Base-by-base conservation (phyloP, 257 asterid genomes). In the Solanum microdontum region DNA sequence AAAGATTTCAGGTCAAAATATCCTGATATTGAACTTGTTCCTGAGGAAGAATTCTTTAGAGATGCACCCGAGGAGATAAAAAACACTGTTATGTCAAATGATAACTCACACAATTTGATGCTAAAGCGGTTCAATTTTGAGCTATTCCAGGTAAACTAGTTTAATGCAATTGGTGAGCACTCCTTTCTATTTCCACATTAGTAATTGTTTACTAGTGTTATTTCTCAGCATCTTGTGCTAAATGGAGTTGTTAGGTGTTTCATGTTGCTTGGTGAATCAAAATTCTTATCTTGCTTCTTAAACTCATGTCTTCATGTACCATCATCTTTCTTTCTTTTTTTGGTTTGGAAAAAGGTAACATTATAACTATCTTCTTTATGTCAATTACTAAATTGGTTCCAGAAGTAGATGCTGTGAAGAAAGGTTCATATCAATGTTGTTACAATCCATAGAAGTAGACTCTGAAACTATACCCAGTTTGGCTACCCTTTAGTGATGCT, bases 41-140 rank as follows among this genome's bases (percentile, higher is more conserved):
- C 98, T 0, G 98, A 95, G 92, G 98, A 96, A 91, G 98, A 97
- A 45, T 97, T 96, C 92, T 86, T 92, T 62, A 90, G 91, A 89
- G 97, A 93, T 93, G 98, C 98, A 80, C 95, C 98, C 0, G 96
- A 93, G 77, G 98, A 94, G 39, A 97, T 95, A 77, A 96, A 94
- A 90, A 92, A 87, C 86, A 91, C 95, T 19, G 91, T 87, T 43
- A 87, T 93, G 80, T 97, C 99, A 32, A 87, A 87, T 69, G 98
- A 95, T 83, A 91, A 87, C 87, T 66, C 94, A 19, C 99, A 96
- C 79, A 94, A 97, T 93, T 92, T 95, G 95, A 95, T 93, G 97
- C 97, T 97, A 88, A 94, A 94, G 90, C 91, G 99, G 94, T 98
- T 97, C 90, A 96, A 95, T 90, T 96, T 90, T 89, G 99, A 97